Evolutionary conservation across 345 rosid genomes (phyloP).

Genomic region (Kernera saxatilis): DNA sequence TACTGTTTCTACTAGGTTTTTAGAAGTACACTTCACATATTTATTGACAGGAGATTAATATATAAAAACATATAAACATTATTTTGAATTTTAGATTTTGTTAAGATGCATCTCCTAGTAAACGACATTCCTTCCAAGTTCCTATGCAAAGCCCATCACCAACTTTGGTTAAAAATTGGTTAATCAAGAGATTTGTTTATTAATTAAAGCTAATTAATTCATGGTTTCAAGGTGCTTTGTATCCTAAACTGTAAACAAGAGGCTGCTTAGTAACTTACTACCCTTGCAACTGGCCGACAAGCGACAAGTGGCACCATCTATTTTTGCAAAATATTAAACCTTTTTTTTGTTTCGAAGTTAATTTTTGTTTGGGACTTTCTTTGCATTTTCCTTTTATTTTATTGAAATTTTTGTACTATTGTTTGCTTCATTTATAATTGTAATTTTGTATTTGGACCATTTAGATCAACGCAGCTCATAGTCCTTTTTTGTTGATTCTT

Average conservation of each 20-base stretch:
- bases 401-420: not conserved
- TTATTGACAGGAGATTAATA: too few species aligned
- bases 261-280: not conserved
- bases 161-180: not conserved
- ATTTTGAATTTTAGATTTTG: too few species aligned
- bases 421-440: not conserved
- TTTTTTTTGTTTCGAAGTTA: not conserved
- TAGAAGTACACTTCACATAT: too few species aligned
- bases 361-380: not conserved
- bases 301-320: constrained; percentile 59
- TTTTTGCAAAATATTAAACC: not conserved
- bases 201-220: constrained; percentile 6
- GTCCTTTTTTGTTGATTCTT: constrained; percentile 6
- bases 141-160: not conserved
- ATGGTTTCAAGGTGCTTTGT: constrained; percentile 33
- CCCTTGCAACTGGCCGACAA: constrained; percentile 52
- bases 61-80: too few species aligned
- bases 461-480: not conserved
- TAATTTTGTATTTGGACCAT: not conserved
- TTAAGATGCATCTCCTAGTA: constrained; percentile 10
- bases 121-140: constrained; percentile 13
- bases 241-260: constrained; percentile 38
- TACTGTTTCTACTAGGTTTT: too few species aligned
- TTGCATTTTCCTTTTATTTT: not conserved
- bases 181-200: constrained; percentile 11